Evolutionary conservation across 176 grass and related monocot species (phyloP), one percentile per base, ranked within the genome.

Genomic region (Oryza longistaminata): DNA sequence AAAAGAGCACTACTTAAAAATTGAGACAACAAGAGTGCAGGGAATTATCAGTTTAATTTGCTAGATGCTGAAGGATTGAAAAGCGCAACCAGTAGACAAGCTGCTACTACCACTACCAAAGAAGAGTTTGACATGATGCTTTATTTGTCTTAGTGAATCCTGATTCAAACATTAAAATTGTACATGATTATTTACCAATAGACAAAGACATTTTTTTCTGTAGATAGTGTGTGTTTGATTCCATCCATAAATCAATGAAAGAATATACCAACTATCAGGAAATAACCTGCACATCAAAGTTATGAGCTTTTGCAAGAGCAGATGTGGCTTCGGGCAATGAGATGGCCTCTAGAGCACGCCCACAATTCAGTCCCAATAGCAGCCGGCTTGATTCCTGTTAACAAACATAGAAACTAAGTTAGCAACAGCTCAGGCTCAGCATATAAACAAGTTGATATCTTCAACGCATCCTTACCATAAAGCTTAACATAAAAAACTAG

Each of bases 201-300:
- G n/a, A 58, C 53, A 0, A 58, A 5, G 6, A 58, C 6, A 0
- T 58, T 58, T 21, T 58, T 21, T 58, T 58, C 19, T 21, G 0
- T 58, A 58, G 3, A 58, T n/a, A n/a, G 53, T 58, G 53, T 58
- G 53, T 58, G 0, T 55, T 58, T n/a, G 53, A 0, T 58, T 58
- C 53, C 53, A 58, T 58, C 49, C 19, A 21, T 58, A 58, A 21
- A 58, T n/a, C 1, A 58, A 58, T 14, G 53, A n/a, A 0, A 58
- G 53, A 9, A 11, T 21, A 2, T 15, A 2, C 1, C 2, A 60
- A n/a, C 15, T 64, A 58, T 80, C 70, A 71, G 7, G 84, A 74
- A 64, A 64, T 79, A 70, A 94, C 96, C 96, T 95, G 91, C 72
- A 96, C 55, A 92, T 94, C 96, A 62, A 99, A 99, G 88, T 91